These are phyloP conservation scores for Tetrapisispora phaffii DNA, from an alignment of 805 yeast species.

Conservation along the genomic window DNA sequence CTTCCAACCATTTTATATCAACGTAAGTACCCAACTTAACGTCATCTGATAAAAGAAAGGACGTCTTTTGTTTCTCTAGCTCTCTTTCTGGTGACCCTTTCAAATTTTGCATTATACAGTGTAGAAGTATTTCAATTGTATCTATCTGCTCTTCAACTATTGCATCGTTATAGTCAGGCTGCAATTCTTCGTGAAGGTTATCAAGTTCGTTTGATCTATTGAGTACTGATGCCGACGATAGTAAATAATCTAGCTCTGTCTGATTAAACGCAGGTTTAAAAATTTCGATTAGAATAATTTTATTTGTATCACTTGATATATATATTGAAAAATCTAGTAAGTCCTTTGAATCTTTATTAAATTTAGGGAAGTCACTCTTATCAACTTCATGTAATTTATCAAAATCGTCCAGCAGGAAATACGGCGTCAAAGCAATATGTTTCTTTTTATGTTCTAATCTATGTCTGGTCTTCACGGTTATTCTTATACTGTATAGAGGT, in stretches of 20 bases:
- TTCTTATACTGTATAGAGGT: constrained; percentile 29
- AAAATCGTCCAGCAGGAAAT: constrained; percentile 19
- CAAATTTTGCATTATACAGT: not conserved
- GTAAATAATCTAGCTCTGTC: constrained; percentile 35
- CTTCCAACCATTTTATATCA: constrained; percentile 42
- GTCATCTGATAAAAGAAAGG: constrained; percentile 29
- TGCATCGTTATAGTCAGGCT: constrained; percentile 45
- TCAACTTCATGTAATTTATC: constrained; percentile 26
- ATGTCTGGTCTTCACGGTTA: constrained; percentile 27
- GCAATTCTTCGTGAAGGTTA: constrained; percentile 34
- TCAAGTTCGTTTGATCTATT: constrained; percentile 5
- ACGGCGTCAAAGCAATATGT: constrained; percentile 27
- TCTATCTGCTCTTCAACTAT: constrained; percentile 21
- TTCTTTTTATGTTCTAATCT: constrained; percentile 22
- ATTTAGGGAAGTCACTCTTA: constrained; percentile 14
- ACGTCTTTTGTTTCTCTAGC: not conserved
- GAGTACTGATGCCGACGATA: constrained; percentile 26
- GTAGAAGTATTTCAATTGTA: not conserved
- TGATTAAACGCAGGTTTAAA: constrained; percentile 40
- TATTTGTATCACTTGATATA: constrained; percentile 37
- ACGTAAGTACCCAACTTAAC: constrained; percentile 40
- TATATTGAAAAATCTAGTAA: constrained; percentile 40
- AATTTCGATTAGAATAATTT: constrained; percentile 44
- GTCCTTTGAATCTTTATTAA: constrained; percentile 24
- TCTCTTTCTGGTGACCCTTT: not conserved